Conservation (phyloP, 164 flowering plant species). For the Chloranthus sessilifolius region DNA sequence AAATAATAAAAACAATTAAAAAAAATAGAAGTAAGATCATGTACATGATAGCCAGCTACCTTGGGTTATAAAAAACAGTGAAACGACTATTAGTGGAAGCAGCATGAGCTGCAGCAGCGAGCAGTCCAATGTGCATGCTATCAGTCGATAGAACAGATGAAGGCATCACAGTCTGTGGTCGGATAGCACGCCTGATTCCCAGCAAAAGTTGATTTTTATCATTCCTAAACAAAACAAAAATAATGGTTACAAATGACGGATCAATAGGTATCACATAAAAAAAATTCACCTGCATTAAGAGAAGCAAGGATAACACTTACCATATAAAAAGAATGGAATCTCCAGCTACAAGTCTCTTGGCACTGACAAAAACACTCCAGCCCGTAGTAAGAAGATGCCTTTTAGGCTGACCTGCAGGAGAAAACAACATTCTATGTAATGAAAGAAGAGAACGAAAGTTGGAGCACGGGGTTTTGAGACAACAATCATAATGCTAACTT, state of each 20-base stretch:
- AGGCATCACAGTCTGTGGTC: constrained; percentile 90
- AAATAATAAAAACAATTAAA: background rate
- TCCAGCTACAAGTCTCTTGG: constrained; percentile 79
- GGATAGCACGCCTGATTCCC: constrained; percentile 82
- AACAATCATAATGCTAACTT: too few species aligned
- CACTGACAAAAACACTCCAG: constrained; percentile 91
- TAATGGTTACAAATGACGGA: background rate
- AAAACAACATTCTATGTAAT: too few species aligned
- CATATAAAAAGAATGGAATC: constrained; percentile 87
- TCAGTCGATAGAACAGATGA: constrained; percentile 91
- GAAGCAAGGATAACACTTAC: constrained; percentile 21
- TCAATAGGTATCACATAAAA: background rate
- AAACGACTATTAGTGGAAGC: constrained; percentile 87
- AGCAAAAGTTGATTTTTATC: constrained; percentile 79
- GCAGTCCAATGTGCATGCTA: constrained; percentile 92
- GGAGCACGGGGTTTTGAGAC: too few species aligned
- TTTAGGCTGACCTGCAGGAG: constrained; percentile 82
- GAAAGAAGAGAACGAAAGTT: too few species aligned
- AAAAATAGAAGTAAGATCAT: background rate
- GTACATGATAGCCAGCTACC: constrained; percentile 26
- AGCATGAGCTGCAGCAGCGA: constrained; percentile 95
- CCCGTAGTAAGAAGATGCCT: constrained; percentile 89
- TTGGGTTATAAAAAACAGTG: constrained; percentile 77
- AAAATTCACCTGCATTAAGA: background rate
- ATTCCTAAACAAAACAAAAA: constrained; percentile 42